Base-by-base conservation (phyloP, 805 yeast genomes). In the Metschnikowia anglica region DNA sequence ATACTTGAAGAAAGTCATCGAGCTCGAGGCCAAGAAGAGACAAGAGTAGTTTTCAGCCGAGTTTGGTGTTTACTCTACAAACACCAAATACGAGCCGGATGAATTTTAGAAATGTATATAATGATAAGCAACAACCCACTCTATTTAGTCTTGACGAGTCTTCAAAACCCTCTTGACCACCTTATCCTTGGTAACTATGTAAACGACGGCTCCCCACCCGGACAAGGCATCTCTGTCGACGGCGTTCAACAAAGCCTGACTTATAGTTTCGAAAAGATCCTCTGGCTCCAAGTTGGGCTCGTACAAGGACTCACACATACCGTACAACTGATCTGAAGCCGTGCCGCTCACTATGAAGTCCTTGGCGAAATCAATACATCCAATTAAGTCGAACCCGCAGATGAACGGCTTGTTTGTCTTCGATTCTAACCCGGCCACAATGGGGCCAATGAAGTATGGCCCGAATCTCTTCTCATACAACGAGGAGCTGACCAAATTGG, bases 201-300 rank as follows among this genome's bases (percentile, higher is more conserved):
- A 91, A 18, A 93, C 98, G 13, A 88, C 85, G 7, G 96, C 97
- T 59, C 99, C 99, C 97, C 97, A 93, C 53, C 99, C 99, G 23
- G 95, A 83, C 45, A 93, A 74, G 5, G 97, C 96, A 67, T 93
- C 99, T 74, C 99, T 85, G 66, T 93, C 99, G 27, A 86, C 95
- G 15, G 97, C 98, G 62, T 86, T 88, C 72, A 93, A 72, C 46
- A 93, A 72, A 1, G 97, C 91, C 68, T 93, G 99, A 54, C 95
- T 82, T 53, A 89, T 85, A 30, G 98, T 91, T 66, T 93, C 98
- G 61, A 93, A 93, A 54, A 93, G 73, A 65, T 93, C 97, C 54
- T 93, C 98, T 5, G 98, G 89, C 63, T 81, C 97, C 55, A 95
- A 73, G 59, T 86, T 73, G 31, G 98, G 97, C 68, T 93, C 98